A percentile compares a stretch with the other conserved stretches of the same genome.
Conservation (phyloP, 2,329 filamentous ascomycete species). For the Diplocarpon rosae region DNA sequence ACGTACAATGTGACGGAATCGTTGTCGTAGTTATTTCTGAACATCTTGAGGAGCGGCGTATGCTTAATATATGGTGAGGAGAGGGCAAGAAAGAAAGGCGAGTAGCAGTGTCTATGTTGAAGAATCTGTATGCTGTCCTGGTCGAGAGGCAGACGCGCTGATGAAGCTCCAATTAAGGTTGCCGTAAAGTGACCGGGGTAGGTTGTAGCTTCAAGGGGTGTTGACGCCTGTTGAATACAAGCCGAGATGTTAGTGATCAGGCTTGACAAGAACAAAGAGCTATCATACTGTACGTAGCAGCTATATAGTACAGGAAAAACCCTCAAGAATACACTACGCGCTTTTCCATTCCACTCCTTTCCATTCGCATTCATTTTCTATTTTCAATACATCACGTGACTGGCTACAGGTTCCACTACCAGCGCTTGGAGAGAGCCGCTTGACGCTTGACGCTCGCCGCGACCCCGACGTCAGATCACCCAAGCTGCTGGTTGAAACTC, state of each 20-base stretch:
- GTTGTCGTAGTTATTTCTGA: slow-evolving; percentile 99
- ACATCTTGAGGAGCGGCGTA: slow-evolving; percentile 54
- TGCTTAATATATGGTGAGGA: slow-evolving; percentile 3
- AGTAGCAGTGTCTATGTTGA: slow-evolving; percentile 1
- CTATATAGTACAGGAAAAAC: not conserved
- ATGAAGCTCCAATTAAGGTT: slow-evolving; percentile 25
- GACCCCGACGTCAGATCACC: no score
- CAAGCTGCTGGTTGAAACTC: no score
- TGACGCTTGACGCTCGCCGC: no score
- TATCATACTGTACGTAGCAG: not conserved
- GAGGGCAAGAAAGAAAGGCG: slow-evolving; percentile 4
- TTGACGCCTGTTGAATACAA: not conserved
- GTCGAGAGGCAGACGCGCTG: slow-evolving; percentile 23
- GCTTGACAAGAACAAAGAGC: not conserved
- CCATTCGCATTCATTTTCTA: no score
- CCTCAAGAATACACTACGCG: no score
- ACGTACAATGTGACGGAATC: slow-evolving; percentile 97
- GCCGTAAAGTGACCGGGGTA: slow-evolving; percentile 9
- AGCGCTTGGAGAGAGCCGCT: no score
- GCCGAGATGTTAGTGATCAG: no score
- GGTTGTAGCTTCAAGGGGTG: not conserved
- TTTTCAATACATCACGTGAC: no score
- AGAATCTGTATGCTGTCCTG: slow-evolving; percentile 1
- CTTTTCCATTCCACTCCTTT: no score
- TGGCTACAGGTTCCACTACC: no score